A percentile compares a stretch with the other conserved stretches of the same genome.
These are phyloP conservation scores for Paracoccidioides lutzii DNA, from an alignment of 2,329 filamentous ascomycete species.

Conservation along the genomic window DNA sequence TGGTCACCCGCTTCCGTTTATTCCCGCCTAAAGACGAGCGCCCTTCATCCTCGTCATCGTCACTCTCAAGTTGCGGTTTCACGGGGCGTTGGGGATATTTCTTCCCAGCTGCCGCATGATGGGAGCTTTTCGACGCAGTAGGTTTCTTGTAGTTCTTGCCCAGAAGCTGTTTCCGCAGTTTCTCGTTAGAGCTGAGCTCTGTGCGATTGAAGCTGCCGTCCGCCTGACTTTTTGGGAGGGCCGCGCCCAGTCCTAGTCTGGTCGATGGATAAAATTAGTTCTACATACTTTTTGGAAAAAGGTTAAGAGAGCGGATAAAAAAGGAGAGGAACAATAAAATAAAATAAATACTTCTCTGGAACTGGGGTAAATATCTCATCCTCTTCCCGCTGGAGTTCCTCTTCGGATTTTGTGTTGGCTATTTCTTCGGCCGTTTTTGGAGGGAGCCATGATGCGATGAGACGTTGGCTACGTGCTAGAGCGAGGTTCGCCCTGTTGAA, in stretches of 20 bases:
- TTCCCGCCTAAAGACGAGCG: slow-evolving; percentile 27
- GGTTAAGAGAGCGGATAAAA: background rate
- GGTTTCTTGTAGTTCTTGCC: slow-evolving; percentile 30
- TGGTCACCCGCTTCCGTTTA: slow-evolving; percentile 15
- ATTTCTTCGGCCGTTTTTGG: slow-evolving; percentile 30
- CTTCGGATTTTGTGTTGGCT: slow-evolving; percentile 27
- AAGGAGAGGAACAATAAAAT: background rate
- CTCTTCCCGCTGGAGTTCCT: slow-evolving; percentile 39
- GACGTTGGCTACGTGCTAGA: slow-evolving; percentile 40
- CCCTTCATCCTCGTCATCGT: slow-evolving; percentile 31
- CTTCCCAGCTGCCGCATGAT: slow-evolving; percentile 1
- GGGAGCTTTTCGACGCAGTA: slow-evolving; percentile 5
- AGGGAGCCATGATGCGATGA: slow-evolving; percentile 46
- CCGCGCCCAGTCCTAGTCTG: slow-evolving; percentile 38
- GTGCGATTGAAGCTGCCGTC: slow-evolving; percentile 30
- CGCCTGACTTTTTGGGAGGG: slow-evolving; percentile 29
- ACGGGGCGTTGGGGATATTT: background rate
- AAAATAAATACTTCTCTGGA: slow-evolving; percentile 37
- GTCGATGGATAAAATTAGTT: slow-evolving; percentile 3
- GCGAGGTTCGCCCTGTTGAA: slow-evolving; percentile 42
- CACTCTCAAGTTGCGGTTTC: slow-evolving; percentile 12
- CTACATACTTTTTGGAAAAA: background rate
- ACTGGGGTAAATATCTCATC: slow-evolving; percentile 41
- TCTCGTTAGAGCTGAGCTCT: slow-evolving; percentile 31
- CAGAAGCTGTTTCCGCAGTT: slow-evolving; percentile 34